These are phyloP conservation scores for Amanita jacksonii DNA, from an alignment of 768 basidiomycete species.

Conservation along the genomic window DNA sequence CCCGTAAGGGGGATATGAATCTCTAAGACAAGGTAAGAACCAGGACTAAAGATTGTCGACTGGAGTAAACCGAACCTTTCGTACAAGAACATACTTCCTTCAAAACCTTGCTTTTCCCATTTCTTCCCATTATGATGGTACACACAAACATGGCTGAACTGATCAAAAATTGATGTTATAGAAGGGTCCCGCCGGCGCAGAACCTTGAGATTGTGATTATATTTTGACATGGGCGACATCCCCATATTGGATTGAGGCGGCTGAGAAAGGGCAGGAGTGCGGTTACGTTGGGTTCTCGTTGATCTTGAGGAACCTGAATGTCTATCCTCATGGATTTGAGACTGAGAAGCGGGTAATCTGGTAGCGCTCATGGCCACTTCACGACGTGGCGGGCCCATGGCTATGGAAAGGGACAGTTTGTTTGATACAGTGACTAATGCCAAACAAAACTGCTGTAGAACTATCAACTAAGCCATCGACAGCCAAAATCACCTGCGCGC, in stretches of 20 bases:
- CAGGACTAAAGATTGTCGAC: conserved; percentile 5
- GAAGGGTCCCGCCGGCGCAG: conserved; percentile 71
- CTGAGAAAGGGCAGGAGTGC: conserved; percentile 9
- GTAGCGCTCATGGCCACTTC: conserved; percentile 4
- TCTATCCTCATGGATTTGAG: neutral
- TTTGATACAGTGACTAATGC: neutral
- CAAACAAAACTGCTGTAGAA: conserved; percentile 1
- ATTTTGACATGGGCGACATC: conserved; percentile 59
- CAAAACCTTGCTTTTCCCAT: conserved; percentile 78
- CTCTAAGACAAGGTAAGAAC: conserved; percentile 29
- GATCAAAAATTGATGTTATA: conserved; percentile 74
- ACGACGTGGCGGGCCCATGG: conserved; percentile 25
- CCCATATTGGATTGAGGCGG: conserved; percentile 24
- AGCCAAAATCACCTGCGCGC: no score
- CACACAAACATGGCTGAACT: conserved; percentile 81
- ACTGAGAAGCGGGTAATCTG: neutral
- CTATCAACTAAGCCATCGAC: no score
- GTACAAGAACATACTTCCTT: conserved; percentile 86
- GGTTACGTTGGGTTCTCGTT: conserved; percentile 13
- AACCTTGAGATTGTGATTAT: conserved; percentile 73
- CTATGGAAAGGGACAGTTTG: conserved; percentile 11
- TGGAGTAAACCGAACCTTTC: conserved; percentile 51
- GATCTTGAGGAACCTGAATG: conserved; percentile 4
- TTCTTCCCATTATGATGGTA: conserved; percentile 65
- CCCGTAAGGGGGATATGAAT: conserved; percentile 74